Base-by-base conservation (phyloP, 306 rosid genomes). In the Gillenia trifoliata region DNA sequence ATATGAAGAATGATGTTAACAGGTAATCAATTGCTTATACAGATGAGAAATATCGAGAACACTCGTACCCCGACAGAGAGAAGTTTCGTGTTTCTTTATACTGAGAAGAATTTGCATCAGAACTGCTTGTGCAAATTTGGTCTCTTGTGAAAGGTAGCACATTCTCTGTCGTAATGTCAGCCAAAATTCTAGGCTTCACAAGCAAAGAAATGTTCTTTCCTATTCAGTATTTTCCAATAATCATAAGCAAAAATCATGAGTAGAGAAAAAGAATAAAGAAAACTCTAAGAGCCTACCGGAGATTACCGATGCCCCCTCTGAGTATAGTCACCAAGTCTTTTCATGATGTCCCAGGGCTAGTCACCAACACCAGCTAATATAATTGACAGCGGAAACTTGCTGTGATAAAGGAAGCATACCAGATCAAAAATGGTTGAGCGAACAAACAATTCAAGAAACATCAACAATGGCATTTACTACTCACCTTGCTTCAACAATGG, bases 261-360 rank as follows among this genome's bases (percentile, higher is more conserved):
- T 38, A 68, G 5, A 3, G 10, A 40, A 40, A 61, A 59, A 20
- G 30, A 63, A 70, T 8, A 40, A 34, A 62, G 16, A 52, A 54
- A 34, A 52, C 25, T 25, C 52, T 63, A 34, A 54, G 20, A 67
- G 73, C 83, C 31, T 71, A 94, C 98, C 91, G 98, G 80, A 94
- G 92, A 79, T 94, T 94, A 84, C 91, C 98, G 91, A 91, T 33
- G 75, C 88, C 25, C 96, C 87, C 93, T 76, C 17, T 95, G 96
- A 61, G 90, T 94, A 73, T 90, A 91, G 84, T 94, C 96, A 64
- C 90, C 98, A 43, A 94, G 92, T 72, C 88, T 91, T 83, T 80
- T 86, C 98, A 94, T 88, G 90, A 81, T 94, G 82, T 94, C 97
- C 98, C 98, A 94, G 29, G 98, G 98, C 43, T 97, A 97, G 82